Evolutionary conservation across 1,139 yeast genomes (phyloP).

Genomic region (Yamadazyma triangularis): DNA sequence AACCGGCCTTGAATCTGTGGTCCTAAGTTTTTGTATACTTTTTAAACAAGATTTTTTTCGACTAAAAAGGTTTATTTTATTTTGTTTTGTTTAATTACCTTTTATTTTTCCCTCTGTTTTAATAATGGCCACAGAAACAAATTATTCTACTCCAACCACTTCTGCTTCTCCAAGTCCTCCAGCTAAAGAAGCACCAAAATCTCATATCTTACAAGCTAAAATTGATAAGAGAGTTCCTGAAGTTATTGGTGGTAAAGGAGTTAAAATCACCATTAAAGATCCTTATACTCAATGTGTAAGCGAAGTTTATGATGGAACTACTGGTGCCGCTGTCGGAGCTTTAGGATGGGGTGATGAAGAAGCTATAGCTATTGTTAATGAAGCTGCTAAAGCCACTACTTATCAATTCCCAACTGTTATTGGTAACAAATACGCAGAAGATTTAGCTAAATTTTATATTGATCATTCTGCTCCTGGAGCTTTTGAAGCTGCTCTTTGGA

Average conservation of each 20-base stretch:
- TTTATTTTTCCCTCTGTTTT: too few relatives aligned
- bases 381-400: conserved; percentile 42
- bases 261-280: conserved; percentile 43
- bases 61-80: too few relatives aligned
- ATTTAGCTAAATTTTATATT: conserved; percentile 49
- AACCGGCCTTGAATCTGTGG: too few relatives aligned
- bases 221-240: conserved; percentile 37
- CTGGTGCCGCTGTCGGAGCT: conserved; percentile 68
- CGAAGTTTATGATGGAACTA: conserved; percentile 46
- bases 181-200: conserved; percentile 7
- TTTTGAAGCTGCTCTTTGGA: conserved; percentile 51
- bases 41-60: too few relatives aligned
- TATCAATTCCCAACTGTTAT: conserved; percentile 45
- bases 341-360: conserved; percentile 58
- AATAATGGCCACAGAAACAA: neutral
- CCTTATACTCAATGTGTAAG: conserved; percentile 34
- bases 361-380: conserved; percentile 41
- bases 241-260: conserved; percentile 47
- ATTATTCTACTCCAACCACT: conserved; percentile 10
- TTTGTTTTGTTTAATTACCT: too few relatives aligned
- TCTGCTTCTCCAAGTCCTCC: conserved; percentile 14
- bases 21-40: too few relatives aligned
- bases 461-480: conserved; percentile 51
- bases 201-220: conserved; percentile 34
- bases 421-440: conserved; percentile 44